A percentile compares a stretch with the other conserved stretches of the same genome.
phyloP scores from a whole-genome alignment of 345 rosid genomes.

The Carallia pectinifolia region DNA sequence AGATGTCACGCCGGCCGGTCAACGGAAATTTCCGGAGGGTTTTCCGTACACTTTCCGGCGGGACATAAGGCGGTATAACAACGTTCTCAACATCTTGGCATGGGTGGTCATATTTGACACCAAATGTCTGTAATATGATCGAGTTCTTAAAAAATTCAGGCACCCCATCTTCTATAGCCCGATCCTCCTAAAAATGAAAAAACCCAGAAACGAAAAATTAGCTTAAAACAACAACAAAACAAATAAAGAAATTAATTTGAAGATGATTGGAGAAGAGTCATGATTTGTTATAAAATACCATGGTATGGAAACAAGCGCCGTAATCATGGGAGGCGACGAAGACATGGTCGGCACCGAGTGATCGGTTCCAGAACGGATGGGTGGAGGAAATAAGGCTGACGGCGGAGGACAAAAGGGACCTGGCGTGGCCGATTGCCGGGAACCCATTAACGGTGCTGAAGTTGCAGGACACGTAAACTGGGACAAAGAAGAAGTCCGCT shows the following conservation, averaged over 20 bases:
- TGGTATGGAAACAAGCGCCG: constrained; percentile 89
- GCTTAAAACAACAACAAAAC: background rate
- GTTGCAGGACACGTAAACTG: constrained; percentile 94
- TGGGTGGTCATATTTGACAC: constrained; percentile 74
- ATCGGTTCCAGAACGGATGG: constrained; percentile 83
- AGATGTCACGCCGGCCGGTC: constrained; percentile 61
- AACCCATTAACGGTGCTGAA: constrained; percentile 85
- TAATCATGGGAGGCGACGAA: constrained; percentile 94
- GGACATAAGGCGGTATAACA: constrained; percentile 78
- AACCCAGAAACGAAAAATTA: background rate
- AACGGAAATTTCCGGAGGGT: constrained; percentile 43
- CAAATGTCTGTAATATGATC: constrained; percentile 84
- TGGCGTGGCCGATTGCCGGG: constrained; percentile 90
- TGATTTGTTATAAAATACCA: constrained; percentile 42
- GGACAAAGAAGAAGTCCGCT: constrained; percentile 94
- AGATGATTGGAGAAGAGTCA: background rate
- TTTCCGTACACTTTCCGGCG: constrained; percentile 53
- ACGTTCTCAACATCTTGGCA: constrained; percentile 84
- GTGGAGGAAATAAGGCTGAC: constrained; percentile 48
- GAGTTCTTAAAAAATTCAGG: constrained; percentile 82
- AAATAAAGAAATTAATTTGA: background rate
- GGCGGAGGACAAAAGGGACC: constrained; percentile 65
- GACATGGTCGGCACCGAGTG: constrained; percentile 75
- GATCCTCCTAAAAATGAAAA: constrained; percentile 53
- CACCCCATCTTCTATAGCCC: constrained; percentile 73